These are phyloP conservation scores for Podospora anserina DNA, from an alignment of 495 filamentous ascomycete species.

Conservation along the genomic window DNA sequence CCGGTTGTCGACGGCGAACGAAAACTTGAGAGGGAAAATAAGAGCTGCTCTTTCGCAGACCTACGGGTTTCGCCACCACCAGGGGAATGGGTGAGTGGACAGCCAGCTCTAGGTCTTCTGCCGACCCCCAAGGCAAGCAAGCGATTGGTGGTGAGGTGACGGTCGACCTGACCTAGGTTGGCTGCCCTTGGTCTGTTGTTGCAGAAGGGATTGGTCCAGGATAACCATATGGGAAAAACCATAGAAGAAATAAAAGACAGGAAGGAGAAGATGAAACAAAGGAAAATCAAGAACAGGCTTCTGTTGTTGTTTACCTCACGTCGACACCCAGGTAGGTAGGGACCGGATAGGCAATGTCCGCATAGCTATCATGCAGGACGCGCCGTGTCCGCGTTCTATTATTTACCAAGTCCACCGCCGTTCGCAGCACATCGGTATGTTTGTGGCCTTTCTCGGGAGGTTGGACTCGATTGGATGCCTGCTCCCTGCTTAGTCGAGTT, in stretches of 20 bases:
- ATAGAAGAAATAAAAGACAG: background rate
- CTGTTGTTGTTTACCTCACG: constrained; percentile 6
- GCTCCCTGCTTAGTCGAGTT: background rate
- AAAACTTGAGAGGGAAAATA: background rate
- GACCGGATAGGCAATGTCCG: background rate
- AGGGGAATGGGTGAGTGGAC: background rate
- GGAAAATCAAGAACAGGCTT: constrained; percentile 2
- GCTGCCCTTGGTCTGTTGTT: background rate
- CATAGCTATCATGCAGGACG: constrained; percentile 5
- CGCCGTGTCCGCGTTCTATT: background rate
- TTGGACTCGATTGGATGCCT: background rate
- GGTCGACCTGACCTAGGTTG: background rate
- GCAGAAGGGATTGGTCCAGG: background rate
- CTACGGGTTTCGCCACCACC: constrained; percentile 2
- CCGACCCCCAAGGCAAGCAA: background rate
- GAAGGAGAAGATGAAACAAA: constrained; percentile 11
- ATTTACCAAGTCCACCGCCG: background rate
- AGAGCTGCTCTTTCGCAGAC: constrained; percentile 25
- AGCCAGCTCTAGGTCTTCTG: background rate
- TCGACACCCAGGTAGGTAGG: background rate
- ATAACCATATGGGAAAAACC: background rate
- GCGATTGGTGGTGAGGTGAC: background rate
- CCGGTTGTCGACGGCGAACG: constrained; percentile 31
- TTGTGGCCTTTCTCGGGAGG: background rate
- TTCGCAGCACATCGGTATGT: background rate